These are phyloP conservation scores for Lactarius trivialis DNA, from an alignment of 768 basidiomycete species.

Conservation along the genomic window DNA sequence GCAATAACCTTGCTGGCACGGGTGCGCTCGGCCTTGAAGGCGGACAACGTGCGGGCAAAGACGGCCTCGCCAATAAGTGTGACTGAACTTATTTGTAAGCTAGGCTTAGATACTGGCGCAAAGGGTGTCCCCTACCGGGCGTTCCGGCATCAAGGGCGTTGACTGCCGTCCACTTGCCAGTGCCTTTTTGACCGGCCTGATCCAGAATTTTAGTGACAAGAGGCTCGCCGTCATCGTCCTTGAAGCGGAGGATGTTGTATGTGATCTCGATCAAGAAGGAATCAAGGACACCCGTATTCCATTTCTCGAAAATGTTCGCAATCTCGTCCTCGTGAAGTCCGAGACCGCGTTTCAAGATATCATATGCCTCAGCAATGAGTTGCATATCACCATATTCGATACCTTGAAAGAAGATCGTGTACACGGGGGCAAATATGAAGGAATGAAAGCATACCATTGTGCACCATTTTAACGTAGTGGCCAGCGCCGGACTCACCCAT, in stretches of 20 bases:
- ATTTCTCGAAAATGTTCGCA: conserved; percentile 85
- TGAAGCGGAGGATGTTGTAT: conserved; percentile 92
- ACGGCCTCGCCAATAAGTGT: conserved; percentile 99
- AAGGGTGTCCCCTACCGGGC: conserved; percentile 46
- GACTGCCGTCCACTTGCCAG: conserved; percentile 99
- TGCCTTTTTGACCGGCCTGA: conserved; percentile 96
- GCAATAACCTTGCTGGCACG: conserved; percentile 87
- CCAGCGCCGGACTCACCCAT: conserved; percentile 93
- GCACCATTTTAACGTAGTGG: conserved; percentile 99
- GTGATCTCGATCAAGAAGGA: conserved; percentile 99
- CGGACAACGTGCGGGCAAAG: conserved; percentile 95
- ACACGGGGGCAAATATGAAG: conserved; percentile 10
- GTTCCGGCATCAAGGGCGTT: conserved; percentile 90
- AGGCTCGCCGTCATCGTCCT: conserved; percentile 90
- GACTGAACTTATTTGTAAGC: conserved; percentile 42
- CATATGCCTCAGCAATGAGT: conserved; percentile 96
- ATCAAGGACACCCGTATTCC: conserved; percentile 99
- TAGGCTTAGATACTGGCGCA: conserved; percentile 3
- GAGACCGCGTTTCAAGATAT: conserved; percentile 96
- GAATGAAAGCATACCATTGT: conserved; percentile 58
- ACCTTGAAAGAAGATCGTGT: conserved; percentile 43
- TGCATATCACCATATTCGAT: conserved; percentile 99
- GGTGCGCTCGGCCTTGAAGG: conserved; percentile 92
- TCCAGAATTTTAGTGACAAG: conserved; percentile 94
- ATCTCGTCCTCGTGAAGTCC: conserved; percentile 84